Evolutionary conservation across 257 asterid genomes (phyloP), one percentile per base, ranked within the genome.

Genomic region (Rhazya stricta): DNA sequence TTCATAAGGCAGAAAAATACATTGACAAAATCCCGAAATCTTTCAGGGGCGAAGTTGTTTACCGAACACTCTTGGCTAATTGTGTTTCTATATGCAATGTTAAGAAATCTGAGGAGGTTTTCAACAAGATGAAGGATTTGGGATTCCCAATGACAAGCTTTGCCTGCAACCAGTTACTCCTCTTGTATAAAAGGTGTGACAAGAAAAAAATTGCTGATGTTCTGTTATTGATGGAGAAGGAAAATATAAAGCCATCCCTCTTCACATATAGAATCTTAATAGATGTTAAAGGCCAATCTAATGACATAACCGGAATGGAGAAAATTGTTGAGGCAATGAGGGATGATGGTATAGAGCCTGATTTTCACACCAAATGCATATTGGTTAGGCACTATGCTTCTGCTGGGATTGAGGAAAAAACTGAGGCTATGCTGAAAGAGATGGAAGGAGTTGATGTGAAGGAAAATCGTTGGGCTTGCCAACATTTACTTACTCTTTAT

Each of bases 261-360:
- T 82, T 87, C 84, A 89, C 98, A 65, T 93, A 88, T 85, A 83
- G 71, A 80, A 46, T 85, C 67, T 80, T 91, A 74, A 76, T 91
- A 21, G 89, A 87, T 71, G 78, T 84, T 68, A 88, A 87, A 83
- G 97, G 98, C 27, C 86, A 78, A 23, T 19, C 77, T 51, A 83
- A 81, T 19, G 98, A 93, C 76, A 87, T 93, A 18, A 9, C 62
- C 0, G 98, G 88, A 76, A 91, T 93, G 93, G 98, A 91, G 74
- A 75, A 86, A 81, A 58, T 89, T 41, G 65, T 93, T 1, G 96
- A 88, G 86, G 78, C 80, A n/a, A 87, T 93, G 97, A 82, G 85
- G 77, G 86, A 75, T 32, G 88, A 88, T 23, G 98, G 95, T 45
- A 9, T 85, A 51, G 76, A 84, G 76, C 91, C 85, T 23, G 80